Evolutionary conservation across 1,284 basidiomycete species (phyloP), one percentile per base, ranked within the genome.

Genomic region (Ceratorhiza oryzae-sativae): DNA sequence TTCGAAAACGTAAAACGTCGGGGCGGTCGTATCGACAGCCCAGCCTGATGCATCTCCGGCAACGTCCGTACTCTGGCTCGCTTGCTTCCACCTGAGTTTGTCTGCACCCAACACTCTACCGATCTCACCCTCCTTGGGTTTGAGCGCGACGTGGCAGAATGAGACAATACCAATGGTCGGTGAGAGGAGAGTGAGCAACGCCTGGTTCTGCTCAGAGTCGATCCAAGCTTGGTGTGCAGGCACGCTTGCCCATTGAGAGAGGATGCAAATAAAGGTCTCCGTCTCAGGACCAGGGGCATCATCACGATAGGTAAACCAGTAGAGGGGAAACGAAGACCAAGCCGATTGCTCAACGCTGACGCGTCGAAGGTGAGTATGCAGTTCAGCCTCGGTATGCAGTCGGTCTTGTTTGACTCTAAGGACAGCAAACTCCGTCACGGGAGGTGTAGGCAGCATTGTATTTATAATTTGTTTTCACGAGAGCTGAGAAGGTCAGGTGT

Each of bases 121-220:
- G 27, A 68, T 20, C 25, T 68, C 36, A 27, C 20, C 36, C 13
- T 27, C 10, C 23, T 51, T 9, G 15, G 20, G 18, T 23, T 2
- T 27, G 1, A 68, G 51, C n/a, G 51, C 65, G 65, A 68, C 27
- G 36, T 68, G 65, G 53, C 51, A 68, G 51, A 56, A 68, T 5
- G 65, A 51, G 13, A 25, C 25, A 13, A 68, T 56, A 9, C 56
- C 65, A 30, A 68, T 42, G 39, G 51, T 68, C n/a, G 65, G 51
- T 12, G 30, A 4, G 20, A 68, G 49, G 39, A 56, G 65, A 10
- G 49, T 10, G 23, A 68, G 51, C 6, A 68, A 12, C 1, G 9
- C 65, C 39, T 68, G 65, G 51, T 68, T 68, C 65, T 68, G 65
- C 0, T 27, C n/a, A 20, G 65, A 68, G 34, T 55, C 65, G 65